Percentiles rank a stretch among this genome's conserved stretches.
These are phyloP conservation scores for Penicillium sp. DNA, from an alignment of 2,329 filamentous ascomycete genomes.

Conservation along the genomic window DNA sequence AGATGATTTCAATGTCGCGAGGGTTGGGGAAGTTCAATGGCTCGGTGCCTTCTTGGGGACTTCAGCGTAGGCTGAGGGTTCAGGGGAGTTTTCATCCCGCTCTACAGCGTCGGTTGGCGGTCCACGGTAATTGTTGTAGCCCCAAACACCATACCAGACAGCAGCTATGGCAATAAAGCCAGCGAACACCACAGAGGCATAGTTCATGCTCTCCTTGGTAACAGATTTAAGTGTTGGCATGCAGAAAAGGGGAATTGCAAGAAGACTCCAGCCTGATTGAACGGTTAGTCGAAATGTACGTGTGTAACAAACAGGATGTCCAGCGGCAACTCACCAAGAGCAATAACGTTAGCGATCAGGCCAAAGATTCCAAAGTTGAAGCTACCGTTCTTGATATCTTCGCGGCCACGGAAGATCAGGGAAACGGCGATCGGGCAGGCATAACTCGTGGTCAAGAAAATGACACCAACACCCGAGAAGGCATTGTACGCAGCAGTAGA, in stretches of 20 bases:
- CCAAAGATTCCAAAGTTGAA: constrained; percentile 61
- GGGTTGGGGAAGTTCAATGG: not conserved
- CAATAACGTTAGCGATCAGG: constrained; percentile 60
- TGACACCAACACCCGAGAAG: constrained; percentile 77
- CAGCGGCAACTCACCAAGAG: constrained; percentile 54
- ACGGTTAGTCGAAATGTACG: no score
- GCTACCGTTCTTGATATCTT: constrained; percentile 48
- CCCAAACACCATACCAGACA: constrained; percentile 68
- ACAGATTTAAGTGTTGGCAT: constrained; percentile 57
- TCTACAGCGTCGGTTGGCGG: constrained; percentile 29
- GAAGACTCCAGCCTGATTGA: constrained; percentile 55
- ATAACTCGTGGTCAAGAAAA: constrained; percentile 70
- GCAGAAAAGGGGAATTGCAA: constrained; percentile 70
- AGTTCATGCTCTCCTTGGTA: constrained; percentile 63
- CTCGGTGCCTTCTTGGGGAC: constrained; percentile 1
- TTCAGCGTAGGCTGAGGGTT: not conserved
- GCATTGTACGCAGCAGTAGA: constrained; percentile 72
- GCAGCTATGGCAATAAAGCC: constrained; percentile 61
- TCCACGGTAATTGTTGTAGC: constrained; percentile 56
- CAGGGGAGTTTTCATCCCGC: constrained; percentile 4
- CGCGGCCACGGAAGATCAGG: constrained; percentile 56
- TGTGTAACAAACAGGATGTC: no score
- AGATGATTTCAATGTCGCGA: not conserved
- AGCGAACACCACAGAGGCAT: constrained; percentile 71
- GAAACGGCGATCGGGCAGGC: constrained; percentile 65